Evolutionary conservation across 2,329 filamentous ascomycete species (phyloP), one percentile per base, ranked within the genome.

Genomic region (Claviceps pusilla): DNA sequence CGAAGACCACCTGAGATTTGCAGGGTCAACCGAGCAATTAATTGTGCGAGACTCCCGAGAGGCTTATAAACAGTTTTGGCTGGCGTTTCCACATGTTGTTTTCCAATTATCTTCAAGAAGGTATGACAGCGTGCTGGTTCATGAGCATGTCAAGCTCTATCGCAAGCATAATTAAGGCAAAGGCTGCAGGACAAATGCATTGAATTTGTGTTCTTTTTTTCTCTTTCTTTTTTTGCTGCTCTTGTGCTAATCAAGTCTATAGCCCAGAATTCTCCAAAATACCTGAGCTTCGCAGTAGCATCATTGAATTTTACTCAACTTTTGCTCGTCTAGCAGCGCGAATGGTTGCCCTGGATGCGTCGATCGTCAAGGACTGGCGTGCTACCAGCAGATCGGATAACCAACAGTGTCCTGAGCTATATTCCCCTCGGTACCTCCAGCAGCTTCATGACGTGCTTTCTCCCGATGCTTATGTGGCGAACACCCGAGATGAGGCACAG

Each of bases 291-390:
- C 65, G 65, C 6, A 60, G 66, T 2, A 58, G 67, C 7, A 56
- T 60, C n/a, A 51, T 62, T 51, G 57, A 59, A 0, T 67, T 77
- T 46, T 75, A 71, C 57, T 57, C 59, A 10, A 62, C 62, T 2
- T 76, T 75, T 57, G 71, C 76, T n/a, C 71, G 65, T 55, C 63
- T 84, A 48, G 68, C 78, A 1, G 76, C 74, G 12, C 72, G 71
- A 56, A 76, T 82, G 56, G 65, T 82, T 52, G 62, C 67, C 14
- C 65, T 80, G 57, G 80, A 84, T 60, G 55, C 56, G 43, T 48
- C 56, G 11, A 57, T 53, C 9, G 33, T 65, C 7, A 57, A 58
- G 43, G 60, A 63, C 14, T 56, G 58, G 16, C 53, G 56, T 28
- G 24, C 56, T 28, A 42, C 42, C 19, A 33, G 29, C 12, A 31